Evolutionary conservation across 345 rosid species (phyloP), one percentile per base, ranked within the genome.

Genomic region (Heritiera fomes): DNA sequence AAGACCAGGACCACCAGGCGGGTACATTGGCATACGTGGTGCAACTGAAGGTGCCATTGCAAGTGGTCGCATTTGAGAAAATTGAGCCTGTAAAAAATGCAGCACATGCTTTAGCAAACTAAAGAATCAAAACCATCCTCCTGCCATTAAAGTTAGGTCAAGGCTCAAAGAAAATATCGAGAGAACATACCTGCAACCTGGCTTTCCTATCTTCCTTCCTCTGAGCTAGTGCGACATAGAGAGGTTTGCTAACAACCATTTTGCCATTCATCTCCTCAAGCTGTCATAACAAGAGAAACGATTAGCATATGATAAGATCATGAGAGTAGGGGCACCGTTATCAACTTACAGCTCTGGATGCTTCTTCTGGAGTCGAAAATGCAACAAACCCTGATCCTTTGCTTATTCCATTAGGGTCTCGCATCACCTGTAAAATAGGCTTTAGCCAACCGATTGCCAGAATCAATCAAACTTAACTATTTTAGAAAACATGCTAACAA

Each of bases 301-400:
- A 64, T 61, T 50, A 76, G 70, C 34, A 20, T 12, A 61, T 15
- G 10, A 20, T 62, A 18, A 50, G 15, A 34, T 52, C 7, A 28
- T 28, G 56, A 32, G 17, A 70, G 43, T 32, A 32, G 8, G 23
- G 43, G 13, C n/a, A 77, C 14, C 18, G 1, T 58, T 14, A 41
- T 71, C 40, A 23, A 85, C 97, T 92, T 87, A 96, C 98, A 84
- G 99, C 99, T 85, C 77, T 85, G 62, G 94, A 82, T 76, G 99
- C 98, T 83, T 95, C 99, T 50, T 93, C 99, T 6, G 97, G 92
- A 81, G 90, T 86, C 34, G 94, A 86, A 82, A 94, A 92, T 38
- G 98, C 97, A 52, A 95, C 97, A 87, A 95, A 94, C 28, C 97
- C 98, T 66, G 95, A 95, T 43, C 99, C 98, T 83, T 91, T 86